Base-by-base conservation (phyloP, 257 asterid species). In the Datura wrightii region DNA sequence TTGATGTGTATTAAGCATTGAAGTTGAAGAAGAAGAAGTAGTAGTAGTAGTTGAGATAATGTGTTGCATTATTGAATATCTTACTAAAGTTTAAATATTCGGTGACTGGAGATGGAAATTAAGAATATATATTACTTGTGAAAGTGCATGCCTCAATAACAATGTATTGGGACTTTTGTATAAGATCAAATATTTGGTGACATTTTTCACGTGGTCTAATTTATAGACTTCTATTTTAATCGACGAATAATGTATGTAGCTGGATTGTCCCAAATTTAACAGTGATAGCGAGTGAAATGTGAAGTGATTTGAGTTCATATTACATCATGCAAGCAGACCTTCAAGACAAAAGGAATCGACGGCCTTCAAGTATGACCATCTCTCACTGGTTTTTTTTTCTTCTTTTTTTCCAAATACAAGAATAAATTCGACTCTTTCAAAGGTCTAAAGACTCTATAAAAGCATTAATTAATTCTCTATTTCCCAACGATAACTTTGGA, bases 41-140 rank as follows among this genome's bases (percentile, higher is more conserved):
- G 31, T 67, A 11, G 89, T 36, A 9, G 18, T 4, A 5, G 31
- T 67, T 67, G 80, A 65, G 52, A 67, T 14, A 19, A 80, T 76
- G 16, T 80, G 84, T 69, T 84, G 89, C 93, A 90, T 88, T 67
- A 62, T 46, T 53, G 13, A 6, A 5, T 14, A 39, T 39, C 4
- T 39, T 39, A 39, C 42, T 39, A 39, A 39, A 2, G 18, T 74
- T 74, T 19, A 11, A n/a, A 24, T 37, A 71, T 36, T 41, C 2
- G 56, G 31, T 24, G 31, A 24, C 1, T 24, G 11, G 83, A 80
- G 42, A 39, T 41, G 70, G 70, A 80, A 39, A 39, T 39, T 39
- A 41, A 1, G 42, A 60, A 56, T 10, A 55, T 24, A 10, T 58
- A n/a, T 39, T 24, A 15, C 9, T 24, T 39, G 37, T 58, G 37